Base-by-base conservation (phyloP, 1,284 basidiomycete genomes). In the Trametes hirsuta region DNA sequence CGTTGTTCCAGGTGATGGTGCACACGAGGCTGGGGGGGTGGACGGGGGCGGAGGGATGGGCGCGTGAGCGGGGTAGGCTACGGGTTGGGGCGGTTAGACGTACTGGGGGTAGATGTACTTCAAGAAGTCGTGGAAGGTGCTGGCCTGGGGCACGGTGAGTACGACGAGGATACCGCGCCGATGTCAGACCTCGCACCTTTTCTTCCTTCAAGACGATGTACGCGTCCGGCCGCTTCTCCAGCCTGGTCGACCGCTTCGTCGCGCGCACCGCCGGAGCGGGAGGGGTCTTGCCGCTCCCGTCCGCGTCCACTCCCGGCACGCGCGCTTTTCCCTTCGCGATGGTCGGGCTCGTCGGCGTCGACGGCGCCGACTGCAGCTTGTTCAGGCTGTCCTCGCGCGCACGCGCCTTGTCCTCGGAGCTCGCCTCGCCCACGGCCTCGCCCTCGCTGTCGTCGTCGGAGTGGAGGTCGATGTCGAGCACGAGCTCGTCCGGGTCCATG, bases 1-100 rank as follows among this genome's bases (percentile, higher is more conserved):
- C 94, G 71, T 96, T 96, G 66, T 93, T 93, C 94, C 94, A 97
- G 1, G 91, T 90, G 56, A 95, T 94, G 9, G 91, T 93, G 75
- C 94, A 95, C 68, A 94, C 89, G 54, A 95, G 82, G 66, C 91
- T 93, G 66, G 41, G n/a, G n/a, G n/a, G n/a, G 34, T 24, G 36
- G 14, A 6, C 35, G 46, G 53, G 63, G 21, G 39, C 11, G 25
- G 34, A 41, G n/a, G 6, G 36, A n/a, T n/a, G n/a, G n/a, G n/a
- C n/a, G n/a, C n/a, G n/a, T 44, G 48, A 25, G 40, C 14, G 14
- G 39, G 39, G 15, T 14, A 30, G 14, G 9, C 36, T 12, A 12
- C 6, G 9, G 37, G 21, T 6, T 44, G 10, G 18, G 36, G 3
- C 18, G 30, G 39, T 14, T 15, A 75, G n/a, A 76, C 87, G 66